Base-by-base conservation (phyloP, 2,329 filamentous ascomycete genomes). In the Exophiala viscosa region DNA sequence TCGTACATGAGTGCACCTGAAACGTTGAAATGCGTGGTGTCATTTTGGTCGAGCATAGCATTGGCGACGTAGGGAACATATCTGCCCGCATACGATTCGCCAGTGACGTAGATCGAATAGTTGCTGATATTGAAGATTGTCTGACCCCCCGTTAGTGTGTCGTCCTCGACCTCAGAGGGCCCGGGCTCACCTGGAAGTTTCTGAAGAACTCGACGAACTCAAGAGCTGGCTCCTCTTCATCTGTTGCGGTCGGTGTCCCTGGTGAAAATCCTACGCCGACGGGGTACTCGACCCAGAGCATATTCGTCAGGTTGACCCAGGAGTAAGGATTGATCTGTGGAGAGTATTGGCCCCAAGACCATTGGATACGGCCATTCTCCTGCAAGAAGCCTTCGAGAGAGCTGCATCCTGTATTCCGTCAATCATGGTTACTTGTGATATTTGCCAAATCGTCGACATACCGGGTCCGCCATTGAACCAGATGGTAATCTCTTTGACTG, bases 21-120 rank as follows among this genome's bases (percentile, higher is more conserved):
- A 2, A 81, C 60, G 60, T 82, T 74, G 65, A 75, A 81, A 65
- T 80, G 73, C 13, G 73, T 69, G 2, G 67, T 69, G 52, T 77
- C 69, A 20, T 73, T 73, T 46, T 57, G 50, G 32, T 54, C 51
- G 18, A 62, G 54, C 40, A 60, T 59, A 10, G 55, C 55, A 39
- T 54, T 57, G 3, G 55, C 52, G 10, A 59, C 57, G 38, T 82
- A 82, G 0, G 80, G 79, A 3, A 81, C 75, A 58, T 81, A 82
- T 59, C 67, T 69, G 13, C 74, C 78, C 3, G 74, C 78, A 61
- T 81, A 81, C 2, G 70, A 74, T 59, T 82, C 79, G 47, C 79
- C 78, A 3, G 78, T 76, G 20, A 81, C 64, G 58, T 79, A 81
- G 1, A 79, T 74, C 58, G 78, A 76, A 64, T 71, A 76, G 17